Conservation (phyloP, 78 protist species). For the Abeoforma whisleri region DNA sequence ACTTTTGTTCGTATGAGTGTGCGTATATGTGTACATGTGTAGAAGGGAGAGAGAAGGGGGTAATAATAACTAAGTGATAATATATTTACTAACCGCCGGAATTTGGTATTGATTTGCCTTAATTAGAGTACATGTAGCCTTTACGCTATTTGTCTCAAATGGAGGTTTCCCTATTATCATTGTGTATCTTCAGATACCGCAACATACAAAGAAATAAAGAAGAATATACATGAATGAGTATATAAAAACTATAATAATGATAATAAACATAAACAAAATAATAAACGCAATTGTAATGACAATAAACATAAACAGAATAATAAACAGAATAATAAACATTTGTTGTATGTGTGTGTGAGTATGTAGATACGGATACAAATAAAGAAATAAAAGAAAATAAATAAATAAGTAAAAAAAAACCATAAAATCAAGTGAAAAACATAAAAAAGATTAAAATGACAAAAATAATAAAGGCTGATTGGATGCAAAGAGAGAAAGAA, state of each 20-base stretch:
- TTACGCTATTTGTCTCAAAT: constrained; percentile 80
- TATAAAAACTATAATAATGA: no score
- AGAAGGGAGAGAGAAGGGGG: no score
- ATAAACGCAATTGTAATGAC: no score
- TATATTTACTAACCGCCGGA: no score
- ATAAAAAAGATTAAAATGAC: not conserved
- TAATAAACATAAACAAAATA: no score
- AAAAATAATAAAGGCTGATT: not conserved
- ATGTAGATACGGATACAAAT: not conserved
- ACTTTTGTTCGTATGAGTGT: no score
- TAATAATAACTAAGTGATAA: no score
- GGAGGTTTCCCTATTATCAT: constrained; percentile 90
- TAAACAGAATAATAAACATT: no score
- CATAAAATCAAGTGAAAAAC: not conserved
- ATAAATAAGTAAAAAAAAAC: not conserved
- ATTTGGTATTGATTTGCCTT: constrained; percentile 54
- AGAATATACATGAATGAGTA: no score
- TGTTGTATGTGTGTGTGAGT: constrained; percentile 15
- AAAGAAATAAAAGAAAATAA: not conserved
- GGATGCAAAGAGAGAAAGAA: not conserved
- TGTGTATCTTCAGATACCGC: constrained; percentile 62
- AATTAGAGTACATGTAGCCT: constrained; percentile 77
- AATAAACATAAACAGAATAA: no score
- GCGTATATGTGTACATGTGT: no score
- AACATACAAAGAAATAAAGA: no score